Base-by-base conservation (phyloP, 2,329 filamentous ascomycete species). In the Ophiostoma fasciatum region DNA sequence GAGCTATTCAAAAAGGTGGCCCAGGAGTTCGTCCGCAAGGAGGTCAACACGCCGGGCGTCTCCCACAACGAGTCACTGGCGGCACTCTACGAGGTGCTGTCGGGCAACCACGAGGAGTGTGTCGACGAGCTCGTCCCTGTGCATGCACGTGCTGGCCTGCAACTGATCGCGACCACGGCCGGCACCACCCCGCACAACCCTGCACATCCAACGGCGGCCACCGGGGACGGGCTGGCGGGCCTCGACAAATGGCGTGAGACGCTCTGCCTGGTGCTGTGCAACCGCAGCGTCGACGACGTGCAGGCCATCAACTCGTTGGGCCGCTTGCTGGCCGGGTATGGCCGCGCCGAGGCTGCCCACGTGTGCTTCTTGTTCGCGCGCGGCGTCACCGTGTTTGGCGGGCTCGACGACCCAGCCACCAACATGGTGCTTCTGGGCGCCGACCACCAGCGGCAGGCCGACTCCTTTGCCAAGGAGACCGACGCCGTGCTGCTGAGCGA, bases 231-330 rank as follows among this genome's bases (percentile, higher is more conserved):
- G 1, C 64, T 88, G 5, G 81, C 83, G 48, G 90, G 90, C 5
- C 63, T 98, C 15, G 82, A 96, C 49, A 85, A 85, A 54, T 98
- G 90, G 90, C 76, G 77, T 29, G 90, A 98, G 56, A 94, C 90
- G 0, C 61, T 96, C 27, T 74, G 78, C 2, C 63, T 98, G 40
- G 73, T 96, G 19, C 58, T 94, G 28, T 88, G 82, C 58, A 98
- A 98, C 56, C 76, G 90, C 42, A 94, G 81, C 43, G 58, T 69
- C 3, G 78, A 82, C 20, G 90, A 98, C 55, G 67, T 71, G 9
- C 72, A 76, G 39, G 85, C 85, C 6, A 60, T 98, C 20, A 66
- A 81, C 37, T 75, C 84, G 1, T 68, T 98, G 20, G 88, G 88
- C 12, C 81, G 74, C 43, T 65, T 99, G 10, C 63, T 99, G 13